phyloP scores from a whole-genome alignment of 2,329 filamentous ascomycete genomes.

The Pseudogymnoascus sp. region DNA sequence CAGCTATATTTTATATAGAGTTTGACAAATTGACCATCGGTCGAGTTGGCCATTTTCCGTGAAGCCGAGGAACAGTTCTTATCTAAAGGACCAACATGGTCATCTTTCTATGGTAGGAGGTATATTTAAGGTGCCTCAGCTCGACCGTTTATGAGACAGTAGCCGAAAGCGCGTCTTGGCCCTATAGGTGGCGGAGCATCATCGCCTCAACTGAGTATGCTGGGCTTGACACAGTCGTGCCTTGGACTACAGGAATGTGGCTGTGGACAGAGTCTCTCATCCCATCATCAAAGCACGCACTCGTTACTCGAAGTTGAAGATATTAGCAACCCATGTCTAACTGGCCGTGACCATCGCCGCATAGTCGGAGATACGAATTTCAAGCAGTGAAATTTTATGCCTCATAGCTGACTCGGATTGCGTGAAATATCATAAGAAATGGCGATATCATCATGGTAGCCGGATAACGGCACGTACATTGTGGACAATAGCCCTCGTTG shows the following conservation, averaged over 20 bases:
- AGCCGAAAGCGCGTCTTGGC: not conserved
- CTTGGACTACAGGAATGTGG: not conserved
- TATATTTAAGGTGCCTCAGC: not conserved
- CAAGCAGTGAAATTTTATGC: not conserved
- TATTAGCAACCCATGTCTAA: not conserved
- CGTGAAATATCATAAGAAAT: not conserved
- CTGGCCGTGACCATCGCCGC: not conserved
- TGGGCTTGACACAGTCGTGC: not conserved
- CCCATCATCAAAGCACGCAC: not conserved
- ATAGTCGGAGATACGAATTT: not conserved
- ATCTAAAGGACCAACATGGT: too few species aligned
- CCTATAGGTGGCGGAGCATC: not conserved
- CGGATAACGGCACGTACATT: not conserved
- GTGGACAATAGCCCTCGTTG: not conserved
- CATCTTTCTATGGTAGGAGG: too few species aligned
- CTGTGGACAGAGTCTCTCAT: not conserved
- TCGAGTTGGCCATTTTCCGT: not conserved
- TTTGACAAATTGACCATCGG: not conserved
- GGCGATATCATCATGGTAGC: not conserved
- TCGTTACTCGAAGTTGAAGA: not conserved
- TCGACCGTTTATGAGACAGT: not conserved
- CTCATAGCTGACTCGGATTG: constrained; percentile 1
- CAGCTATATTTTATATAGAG: not conserved
- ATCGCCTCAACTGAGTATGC: not conserved
- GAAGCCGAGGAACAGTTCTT: too few species aligned